These are phyloP conservation scores for Chaetomium sp. DNA, from an alignment of 2,329 filamentous ascomycete genomes.

Conservation along the genomic window DNA sequence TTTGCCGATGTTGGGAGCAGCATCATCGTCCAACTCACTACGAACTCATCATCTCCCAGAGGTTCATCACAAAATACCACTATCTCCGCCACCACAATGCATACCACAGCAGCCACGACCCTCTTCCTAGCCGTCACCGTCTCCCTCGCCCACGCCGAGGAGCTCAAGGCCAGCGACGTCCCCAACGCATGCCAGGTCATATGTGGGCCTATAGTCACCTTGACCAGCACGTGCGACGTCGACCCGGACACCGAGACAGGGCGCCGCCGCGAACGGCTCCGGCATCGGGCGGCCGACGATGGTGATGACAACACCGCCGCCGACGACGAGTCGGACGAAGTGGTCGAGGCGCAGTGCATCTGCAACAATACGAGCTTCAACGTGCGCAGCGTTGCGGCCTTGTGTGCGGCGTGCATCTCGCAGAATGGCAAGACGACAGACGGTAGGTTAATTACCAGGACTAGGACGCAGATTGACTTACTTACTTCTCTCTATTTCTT, in stretches of 20 bases:
- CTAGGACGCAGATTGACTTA: too few relatives aligned
- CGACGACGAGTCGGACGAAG: neutral
- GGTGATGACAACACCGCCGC: neutral
- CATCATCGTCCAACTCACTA: neutral
- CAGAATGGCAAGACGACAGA: neutral
- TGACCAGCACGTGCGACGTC: neutral
- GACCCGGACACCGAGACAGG: neutral
- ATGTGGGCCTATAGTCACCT: neutral
- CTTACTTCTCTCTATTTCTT: too few relatives aligned
- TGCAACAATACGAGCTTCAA: conserved; percentile 1
- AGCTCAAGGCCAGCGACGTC: conserved; percentile 2
- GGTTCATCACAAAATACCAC: neutral
- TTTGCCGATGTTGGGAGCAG: neutral
- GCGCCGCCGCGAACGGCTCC: neutral
- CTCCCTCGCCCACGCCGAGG: neutral
- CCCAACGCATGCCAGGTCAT: neutral
- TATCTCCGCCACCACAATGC: neutral
- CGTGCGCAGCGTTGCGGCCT: neutral
- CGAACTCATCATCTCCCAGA: neutral
- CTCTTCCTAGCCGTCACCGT: neutral
- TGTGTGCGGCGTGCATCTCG: neutral
- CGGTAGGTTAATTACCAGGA: too few relatives aligned
- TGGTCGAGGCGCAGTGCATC: neutral
- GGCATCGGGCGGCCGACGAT: neutral
- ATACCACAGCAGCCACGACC: neutral